Percentiles rank a stretch among this genome's conserved stretches.
phyloP scores from a whole-genome alignment of 2,329 filamentous ascomycete species.

The Claviceps purpurea region DNA sequence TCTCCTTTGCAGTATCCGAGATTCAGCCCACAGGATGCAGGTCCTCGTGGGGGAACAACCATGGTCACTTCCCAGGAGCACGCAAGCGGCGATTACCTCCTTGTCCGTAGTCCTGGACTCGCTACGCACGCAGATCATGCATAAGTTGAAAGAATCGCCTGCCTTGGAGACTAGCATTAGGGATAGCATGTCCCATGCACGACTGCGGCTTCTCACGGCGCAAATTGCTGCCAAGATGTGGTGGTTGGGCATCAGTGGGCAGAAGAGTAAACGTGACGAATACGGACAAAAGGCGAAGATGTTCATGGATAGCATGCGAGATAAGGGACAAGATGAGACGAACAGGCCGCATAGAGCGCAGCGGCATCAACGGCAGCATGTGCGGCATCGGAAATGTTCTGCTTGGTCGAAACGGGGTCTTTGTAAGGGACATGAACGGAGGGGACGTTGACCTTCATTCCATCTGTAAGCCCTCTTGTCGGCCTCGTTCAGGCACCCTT shows the following conservation, averaged over 20 bases:
- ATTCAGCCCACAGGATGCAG: slow-evolving; percentile 11
- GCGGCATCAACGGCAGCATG: no score
- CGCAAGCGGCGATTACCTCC: slow-evolving; percentile 10
- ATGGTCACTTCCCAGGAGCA: slow-evolving; percentile 7
- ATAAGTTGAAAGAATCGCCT: background rate
- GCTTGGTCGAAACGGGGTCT: background rate
- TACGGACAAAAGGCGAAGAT: slow-evolving; percentile 35
- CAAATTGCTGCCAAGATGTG: slow-evolving; percentile 43
- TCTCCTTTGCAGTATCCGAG: slow-evolving; percentile 12
- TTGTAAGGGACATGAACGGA: background rate
- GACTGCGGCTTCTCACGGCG: slow-evolving; percentile 34
- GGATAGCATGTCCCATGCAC: slow-evolving; percentile 5
- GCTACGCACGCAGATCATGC: slow-evolving; percentile 23
- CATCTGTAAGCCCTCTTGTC: background rate
- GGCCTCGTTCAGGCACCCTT: no score
- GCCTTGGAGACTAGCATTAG: background rate
- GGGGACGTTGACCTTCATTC: background rate
- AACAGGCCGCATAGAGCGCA: background rate
- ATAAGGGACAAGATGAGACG: background rate
- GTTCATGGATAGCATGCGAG: slow-evolving; percentile 19
- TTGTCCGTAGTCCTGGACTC: slow-evolving; percentile 13
- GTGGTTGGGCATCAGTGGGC: slow-evolving; percentile 42
- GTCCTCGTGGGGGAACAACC: slow-evolving; percentile 12
- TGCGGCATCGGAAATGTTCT: background rate
- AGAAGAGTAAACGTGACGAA: slow-evolving; percentile 28